Evolutionary conservation across 257 asterid genomes (phyloP).

Genomic region (Ilex aquifolium): DNA sequence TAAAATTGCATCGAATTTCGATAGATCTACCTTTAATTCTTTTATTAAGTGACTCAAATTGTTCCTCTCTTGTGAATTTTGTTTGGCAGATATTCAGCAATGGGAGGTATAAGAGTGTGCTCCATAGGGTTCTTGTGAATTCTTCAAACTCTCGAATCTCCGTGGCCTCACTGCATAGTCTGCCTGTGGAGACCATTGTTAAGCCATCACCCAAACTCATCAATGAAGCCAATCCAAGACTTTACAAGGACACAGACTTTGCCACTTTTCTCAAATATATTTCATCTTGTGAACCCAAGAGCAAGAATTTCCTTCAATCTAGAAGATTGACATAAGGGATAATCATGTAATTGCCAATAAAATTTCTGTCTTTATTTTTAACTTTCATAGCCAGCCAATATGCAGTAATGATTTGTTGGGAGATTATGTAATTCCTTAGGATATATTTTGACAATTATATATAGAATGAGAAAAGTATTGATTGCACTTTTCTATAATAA

Average conservation of each 20-base stretch:
- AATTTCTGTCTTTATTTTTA: no score
- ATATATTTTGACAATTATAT: no score
- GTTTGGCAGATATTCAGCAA: conserved; percentile 35
- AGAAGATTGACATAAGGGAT: conserved; percentile 10
- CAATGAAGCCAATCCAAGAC: conserved; percentile 24
- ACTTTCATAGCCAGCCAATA: no score
- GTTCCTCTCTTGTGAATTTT: neutral
- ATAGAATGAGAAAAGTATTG: no score
- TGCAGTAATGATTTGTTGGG: no score
- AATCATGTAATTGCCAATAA: neutral
- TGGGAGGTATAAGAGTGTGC: conserved; percentile 36
- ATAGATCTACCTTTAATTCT: no score
- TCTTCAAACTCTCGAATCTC: conserved; percentile 25
- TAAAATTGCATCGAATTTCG: no score
- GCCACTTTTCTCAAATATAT: conserved; percentile 27
- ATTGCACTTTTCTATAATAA: no score
- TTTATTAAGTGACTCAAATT: no score
- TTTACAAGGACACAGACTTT: conserved; percentile 29
- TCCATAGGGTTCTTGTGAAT: conserved; percentile 34
- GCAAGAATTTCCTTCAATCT: conserved; percentile 30
- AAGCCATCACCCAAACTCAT: conserved; percentile 25
- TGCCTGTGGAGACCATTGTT: conserved; percentile 15
- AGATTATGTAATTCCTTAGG: no score
- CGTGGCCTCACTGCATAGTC: conserved; percentile 33
- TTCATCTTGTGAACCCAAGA: conserved; percentile 25